Evolutionary conservation across 768 basidiomycete species (phyloP).

Genomic region (Rickenella mellea): DNA sequence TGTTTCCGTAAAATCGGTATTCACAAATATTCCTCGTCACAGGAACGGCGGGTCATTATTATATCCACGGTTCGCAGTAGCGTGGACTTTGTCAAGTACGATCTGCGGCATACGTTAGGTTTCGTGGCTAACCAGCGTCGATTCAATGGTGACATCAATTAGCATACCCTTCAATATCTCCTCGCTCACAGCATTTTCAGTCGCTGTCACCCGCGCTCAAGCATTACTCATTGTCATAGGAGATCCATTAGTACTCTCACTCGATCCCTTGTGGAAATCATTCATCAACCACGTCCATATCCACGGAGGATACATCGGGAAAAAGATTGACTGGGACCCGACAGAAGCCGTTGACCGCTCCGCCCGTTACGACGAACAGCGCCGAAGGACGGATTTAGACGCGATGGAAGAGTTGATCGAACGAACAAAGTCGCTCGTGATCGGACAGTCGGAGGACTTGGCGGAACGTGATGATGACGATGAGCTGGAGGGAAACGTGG

Average conservation of each 20-base stretch:
- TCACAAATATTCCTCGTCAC: background rate
- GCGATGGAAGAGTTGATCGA: slow-evolving; percentile 4
- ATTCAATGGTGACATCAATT: slow-evolving; percentile 40
- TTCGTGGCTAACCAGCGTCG: slow-evolving; percentile 47
- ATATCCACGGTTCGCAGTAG: slow-evolving; percentile 52
- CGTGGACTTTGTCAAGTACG: slow-evolving; percentile 35
- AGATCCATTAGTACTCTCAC: slow-evolving; percentile 44
- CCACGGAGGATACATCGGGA: slow-evolving; percentile 45
- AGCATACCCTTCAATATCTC: background rate
- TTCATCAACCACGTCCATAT: slow-evolving; percentile 49
- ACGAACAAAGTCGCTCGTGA: slow-evolving; percentile 1
- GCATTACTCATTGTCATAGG: slow-evolving; percentile 56
- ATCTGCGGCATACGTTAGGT: slow-evolving; percentile 45
- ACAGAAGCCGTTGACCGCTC: slow-evolving; percentile 2
- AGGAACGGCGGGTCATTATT: slow-evolving; percentile 51
- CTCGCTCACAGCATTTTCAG: slow-evolving; percentile 20
- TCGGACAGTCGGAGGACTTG: background rate
- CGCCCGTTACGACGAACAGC: slow-evolving; percentile 11
- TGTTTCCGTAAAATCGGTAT: background rate
- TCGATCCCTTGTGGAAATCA: slow-evolving; percentile 49
- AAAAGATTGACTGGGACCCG: slow-evolving; percentile 26
- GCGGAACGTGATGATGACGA: slow-evolving; percentile 2
- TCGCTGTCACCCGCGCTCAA: slow-evolving; percentile 59
- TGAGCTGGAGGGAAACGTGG: background rate
- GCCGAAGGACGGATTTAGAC: background rate